Evolutionary conservation across 1,284 basidiomycete genomes (phyloP).

Genomic region (Papiliotrema laurentii): DNA sequence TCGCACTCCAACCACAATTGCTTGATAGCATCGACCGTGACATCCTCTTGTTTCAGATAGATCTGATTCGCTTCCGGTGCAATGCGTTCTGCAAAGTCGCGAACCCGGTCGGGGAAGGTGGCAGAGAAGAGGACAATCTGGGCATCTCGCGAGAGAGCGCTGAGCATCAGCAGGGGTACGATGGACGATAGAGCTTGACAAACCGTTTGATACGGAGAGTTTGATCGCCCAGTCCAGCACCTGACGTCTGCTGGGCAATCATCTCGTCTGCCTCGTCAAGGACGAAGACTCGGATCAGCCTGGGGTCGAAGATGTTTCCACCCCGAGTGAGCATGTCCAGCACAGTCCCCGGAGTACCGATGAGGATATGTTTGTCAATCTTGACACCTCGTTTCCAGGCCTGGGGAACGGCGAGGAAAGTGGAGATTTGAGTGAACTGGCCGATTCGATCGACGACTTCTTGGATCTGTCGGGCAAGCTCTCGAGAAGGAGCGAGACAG

Average conservation of each 20-base stretch:
- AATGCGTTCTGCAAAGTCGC: conserved; percentile 82
- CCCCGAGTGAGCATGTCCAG: conserved; percentile 64
- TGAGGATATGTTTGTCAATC: conserved; percentile 83
- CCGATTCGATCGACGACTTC: conserved; percentile 91
- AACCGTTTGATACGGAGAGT: conserved; percentile 92
- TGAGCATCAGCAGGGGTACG: conserved; percentile 13
- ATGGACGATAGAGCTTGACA: conserved; percentile 30
- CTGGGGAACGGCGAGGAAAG: conserved; percentile 92
- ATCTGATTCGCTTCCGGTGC: conserved; percentile 96
- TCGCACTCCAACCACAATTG: conserved; percentile 97
- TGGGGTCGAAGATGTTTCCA: conserved; percentile 57
- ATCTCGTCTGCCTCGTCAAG: conserved; percentile 99
- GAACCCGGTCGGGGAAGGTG: conserved; percentile 93
- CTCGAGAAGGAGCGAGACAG: conserved; percentile 90
- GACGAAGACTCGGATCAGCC: conserved; percentile 85
- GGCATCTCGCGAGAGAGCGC: conserved; percentile 48
- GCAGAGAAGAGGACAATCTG: conserved; percentile 98
- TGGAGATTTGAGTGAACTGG: conserved; percentile 87
- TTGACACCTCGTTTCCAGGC: conserved; percentile 51
- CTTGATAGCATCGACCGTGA: conserved; percentile 89
- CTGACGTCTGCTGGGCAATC: conserved; percentile 72
- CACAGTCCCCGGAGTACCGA: conserved; percentile 96
- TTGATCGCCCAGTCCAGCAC: conserved; percentile 82
- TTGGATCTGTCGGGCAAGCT: conserved; percentile 97
- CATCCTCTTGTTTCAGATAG: conserved; percentile 87